These are phyloP conservation scores for Parasarocladium wereldwijsianum DNA, from an alignment of 2,329 filamentous ascomycete species.

Conservation along the genomic window DNA sequence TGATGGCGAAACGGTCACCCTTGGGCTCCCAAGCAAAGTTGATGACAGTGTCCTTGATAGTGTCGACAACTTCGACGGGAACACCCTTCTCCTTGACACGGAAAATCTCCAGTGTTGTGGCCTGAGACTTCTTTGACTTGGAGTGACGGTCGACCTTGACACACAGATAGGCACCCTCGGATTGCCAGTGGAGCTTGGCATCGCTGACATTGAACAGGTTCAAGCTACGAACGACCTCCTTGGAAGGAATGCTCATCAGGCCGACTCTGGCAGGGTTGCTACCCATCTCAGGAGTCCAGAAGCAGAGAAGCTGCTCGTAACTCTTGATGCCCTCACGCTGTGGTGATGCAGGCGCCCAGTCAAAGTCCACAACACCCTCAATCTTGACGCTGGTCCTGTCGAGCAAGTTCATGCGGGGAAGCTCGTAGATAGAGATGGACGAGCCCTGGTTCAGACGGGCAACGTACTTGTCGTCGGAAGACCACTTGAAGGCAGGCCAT, in stretches of 20 bases:
- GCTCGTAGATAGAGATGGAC: constrained; percentile 82
- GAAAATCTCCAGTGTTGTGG: constrained; percentile 97
- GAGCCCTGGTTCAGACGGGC: constrained; percentile 78
- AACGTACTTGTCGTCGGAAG: constrained; percentile 91
- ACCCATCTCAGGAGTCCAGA: constrained; percentile 96
- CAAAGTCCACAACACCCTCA: constrained; percentile 92
- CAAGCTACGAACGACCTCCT: constrained; percentile 83
- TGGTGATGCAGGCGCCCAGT: constrained; percentile 81
- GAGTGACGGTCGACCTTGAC: constrained; percentile 98
- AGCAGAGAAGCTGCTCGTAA: constrained; percentile 93
- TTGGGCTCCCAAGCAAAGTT: constrained; percentile 99
- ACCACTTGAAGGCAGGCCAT: constrained; percentile 99
- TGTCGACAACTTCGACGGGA: constrained; percentile 93
- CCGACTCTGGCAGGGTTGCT: constrained; percentile 96
- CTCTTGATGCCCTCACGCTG: constrained; percentile 74
- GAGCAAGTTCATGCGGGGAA: constrained; percentile 76
- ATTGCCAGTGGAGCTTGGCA: constrained; percentile 98
- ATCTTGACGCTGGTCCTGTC: constrained; percentile 92
- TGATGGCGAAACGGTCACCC: constrained; percentile 92
- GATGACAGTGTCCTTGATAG: constrained; percentile 95
- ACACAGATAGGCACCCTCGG: constrained; percentile 81
- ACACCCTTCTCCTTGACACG: constrained; percentile 94
- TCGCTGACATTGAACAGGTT: constrained; percentile 98
- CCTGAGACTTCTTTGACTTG: constrained; percentile 96
- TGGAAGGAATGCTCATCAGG: constrained; percentile 89